Evolutionary conservation across 163 green algal species (phyloP).

Genomic region (Prototheca cutis): DNA sequence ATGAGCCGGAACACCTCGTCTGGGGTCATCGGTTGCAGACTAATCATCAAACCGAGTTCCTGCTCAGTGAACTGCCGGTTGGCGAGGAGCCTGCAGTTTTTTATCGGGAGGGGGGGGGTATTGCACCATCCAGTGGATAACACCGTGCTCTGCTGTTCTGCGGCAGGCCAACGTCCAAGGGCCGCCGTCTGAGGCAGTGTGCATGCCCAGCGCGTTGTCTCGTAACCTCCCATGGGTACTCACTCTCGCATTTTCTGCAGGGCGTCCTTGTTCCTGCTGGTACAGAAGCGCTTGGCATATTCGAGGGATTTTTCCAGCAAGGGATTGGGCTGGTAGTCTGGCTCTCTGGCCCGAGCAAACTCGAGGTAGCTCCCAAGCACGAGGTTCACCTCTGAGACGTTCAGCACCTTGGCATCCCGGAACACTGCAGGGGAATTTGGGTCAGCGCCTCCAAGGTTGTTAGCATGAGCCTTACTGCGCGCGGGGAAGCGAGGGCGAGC

Average conservation of each 20-base stretch:
- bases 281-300: slow-evolving; percentile 22
- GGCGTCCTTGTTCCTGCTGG: slow-evolving; percentile 24
- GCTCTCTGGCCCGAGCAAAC: background rate
- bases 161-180: no score
- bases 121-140: background rate
- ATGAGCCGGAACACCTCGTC: slow-evolving; percentile 26
- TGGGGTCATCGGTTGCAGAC: slow-evolving; percentile 10
- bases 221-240: slow-evolving; percentile 1
- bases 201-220: background rate
- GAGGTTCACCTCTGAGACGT: slow-evolving; percentile 16
- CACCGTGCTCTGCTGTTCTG: no score
- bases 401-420: slow-evolving; percentile 16
- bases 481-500: no score
- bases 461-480: background rate
- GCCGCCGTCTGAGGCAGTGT: no score
- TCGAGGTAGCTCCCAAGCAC: slow-evolving; percentile 9
- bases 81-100: slow-evolving; percentile 12
- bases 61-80: slow-evolving; percentile 12
- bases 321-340: slow-evolving; percentile 18
- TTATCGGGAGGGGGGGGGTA: no score
- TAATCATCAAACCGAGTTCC: slow-evolving; percentile 21
- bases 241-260: slow-evolving; percentile 28
- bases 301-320: slow-evolving; percentile 26
- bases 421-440: slow-evolving; percentile 7
- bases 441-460: background rate